Base-by-base conservation (phyloP, 495 filamentous ascomycete genomes). In the Neurospora discreta region DNA sequence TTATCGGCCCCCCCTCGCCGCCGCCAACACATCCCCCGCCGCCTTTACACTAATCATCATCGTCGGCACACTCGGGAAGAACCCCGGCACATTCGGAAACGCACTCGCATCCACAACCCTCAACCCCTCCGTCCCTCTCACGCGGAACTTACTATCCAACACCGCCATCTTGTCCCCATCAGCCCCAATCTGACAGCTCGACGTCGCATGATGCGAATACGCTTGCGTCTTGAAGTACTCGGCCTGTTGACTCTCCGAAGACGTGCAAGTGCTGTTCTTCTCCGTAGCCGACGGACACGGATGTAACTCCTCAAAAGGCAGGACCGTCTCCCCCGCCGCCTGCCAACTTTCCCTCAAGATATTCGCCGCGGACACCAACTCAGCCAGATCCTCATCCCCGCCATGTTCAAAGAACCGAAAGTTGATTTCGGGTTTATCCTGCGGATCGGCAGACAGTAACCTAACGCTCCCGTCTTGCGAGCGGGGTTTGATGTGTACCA, bases 41-140 rank as follows among this genome's bases (percentile, higher is more conserved):
- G 89, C 89, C 83, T 90, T 90, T 75, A 88, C 86, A 65, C 84
- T 85, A 33, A 90, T 74, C 84, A 90, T 89, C 75, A 90, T 90
- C 2, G 88, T 88, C 5, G 89, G 84, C 46, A 87, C 77, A 30
- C 82, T 82, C n/a, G 87, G 85, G 58, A 88, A 91, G n/a, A 84
- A 85, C 1, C 89, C 89, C 0, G 85, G 86, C n/a, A 86, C 84
- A 16, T 78, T 76, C 0, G 87, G 85, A 72, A 87, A 87, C 2
- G 82, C 75, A 68, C 81, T 84, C 7, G 85, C 87, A 74, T 90
- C 88, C 30, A 90, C 87, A 1, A 88, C 86, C 5, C 86, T 72
- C 70, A 88, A 76, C 33, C 82, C 82, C 33, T 77, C 75, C 1
- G 85, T 81, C 4, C 86, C 86, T 6, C 81, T 74, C 6, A 88